Evolutionary conservation across 371 early-diverging fungal species (phyloP).

Genomic region (Rhizopus stolonifer): DNA sequence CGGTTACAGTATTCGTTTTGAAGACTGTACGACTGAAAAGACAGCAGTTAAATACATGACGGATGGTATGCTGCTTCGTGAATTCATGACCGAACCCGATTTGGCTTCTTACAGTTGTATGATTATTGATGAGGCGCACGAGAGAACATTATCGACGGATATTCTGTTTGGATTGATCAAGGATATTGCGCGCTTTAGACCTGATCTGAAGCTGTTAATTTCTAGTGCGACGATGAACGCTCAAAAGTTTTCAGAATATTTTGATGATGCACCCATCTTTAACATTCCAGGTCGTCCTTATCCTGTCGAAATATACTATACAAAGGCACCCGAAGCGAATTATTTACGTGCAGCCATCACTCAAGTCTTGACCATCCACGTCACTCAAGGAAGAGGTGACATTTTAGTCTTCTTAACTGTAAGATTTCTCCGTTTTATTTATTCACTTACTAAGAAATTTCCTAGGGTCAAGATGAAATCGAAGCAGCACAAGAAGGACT

Average conservation of each 20-base stretch:
- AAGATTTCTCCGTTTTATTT: slow-evolving; percentile 11
- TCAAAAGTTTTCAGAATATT: slow-evolving; percentile 92
- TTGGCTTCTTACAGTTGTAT: slow-evolving; percentile 86
- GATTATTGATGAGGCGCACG: slow-evolving; percentile 99
- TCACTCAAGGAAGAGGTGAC: slow-evolving; percentile 89
- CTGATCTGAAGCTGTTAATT: slow-evolving; percentile 92
- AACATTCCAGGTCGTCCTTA: slow-evolving; percentile 92
- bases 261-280: slow-evolving; percentile 95
- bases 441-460: neutral
- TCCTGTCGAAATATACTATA: slow-evolving; percentile 95
- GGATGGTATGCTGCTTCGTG: slow-evolving; percentile 98
- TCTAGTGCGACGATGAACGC: slow-evolving; percentile 99
- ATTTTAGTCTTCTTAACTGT: slow-evolving; percentile 97
- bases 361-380: slow-evolving; percentile 95
- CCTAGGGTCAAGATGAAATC: slow-evolving; percentile 97
- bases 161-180: slow-evolving; percentile 97
- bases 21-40: slow-evolving; percentile 95
- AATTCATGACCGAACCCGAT: slow-evolving; percentile 97
- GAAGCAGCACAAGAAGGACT: slow-evolving; percentile 89
- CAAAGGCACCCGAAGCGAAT: slow-evolving; percentile 95
- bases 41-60: slow-evolving; percentile 98
- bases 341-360: slow-evolving; percentile 95
- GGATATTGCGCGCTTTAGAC: slow-evolving; percentile 92
- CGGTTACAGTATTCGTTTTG: slow-evolving; percentile 98
- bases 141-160: slow-evolving; percentile 98